Percentiles rank a stretch among this genome's conserved stretches.
Conservation (phyloP, 192 early-diverging fungal genomes). For the Glomus cerebriforme region DNA sequence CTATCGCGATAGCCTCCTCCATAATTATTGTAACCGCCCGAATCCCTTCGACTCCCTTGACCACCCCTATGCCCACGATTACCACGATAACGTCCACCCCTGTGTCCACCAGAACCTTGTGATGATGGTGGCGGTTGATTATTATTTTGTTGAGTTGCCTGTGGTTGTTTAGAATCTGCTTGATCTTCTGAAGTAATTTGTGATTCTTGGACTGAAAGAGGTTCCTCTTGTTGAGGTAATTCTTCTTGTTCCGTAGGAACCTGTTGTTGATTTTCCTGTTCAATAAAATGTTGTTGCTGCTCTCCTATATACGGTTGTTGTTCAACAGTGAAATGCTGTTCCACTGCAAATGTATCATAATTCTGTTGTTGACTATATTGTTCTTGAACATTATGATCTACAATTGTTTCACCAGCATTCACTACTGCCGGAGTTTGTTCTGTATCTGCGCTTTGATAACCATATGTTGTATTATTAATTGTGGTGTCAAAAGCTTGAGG, state of each 20-base stretch:
- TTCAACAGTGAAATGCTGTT: neutral
- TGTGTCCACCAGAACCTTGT: neutral
- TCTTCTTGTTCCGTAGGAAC: neutral
- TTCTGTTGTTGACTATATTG: constrained; percentile 24
- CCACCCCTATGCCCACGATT: neutral
- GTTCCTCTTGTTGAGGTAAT: neutral
- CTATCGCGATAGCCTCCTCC: neutral
- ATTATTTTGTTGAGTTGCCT: neutral
- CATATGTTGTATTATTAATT: neutral
- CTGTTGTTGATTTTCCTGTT: neutral
- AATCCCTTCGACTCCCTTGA: neutral
- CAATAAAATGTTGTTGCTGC: neutral
- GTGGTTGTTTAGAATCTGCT: constrained; percentile 6
- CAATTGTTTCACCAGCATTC: neutral
- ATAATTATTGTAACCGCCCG: neutral
- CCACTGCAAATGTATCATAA: constrained; percentile 3
- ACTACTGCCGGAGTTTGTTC: neutral
- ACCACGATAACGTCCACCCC: constrained; percentile 3
- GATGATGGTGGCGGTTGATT: neutral
- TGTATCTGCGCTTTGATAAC: neutral
- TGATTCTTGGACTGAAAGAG: neutral
- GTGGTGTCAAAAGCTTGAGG: neutral
- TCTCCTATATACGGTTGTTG: neutral
- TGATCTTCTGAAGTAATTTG: neutral
- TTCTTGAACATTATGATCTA: neutral